Percentiles rank a stretch among this genome's conserved stretches.
Conservation (phyloP, 2,329 filamentous ascomycete species). For the Penicillium sp. region DNA sequence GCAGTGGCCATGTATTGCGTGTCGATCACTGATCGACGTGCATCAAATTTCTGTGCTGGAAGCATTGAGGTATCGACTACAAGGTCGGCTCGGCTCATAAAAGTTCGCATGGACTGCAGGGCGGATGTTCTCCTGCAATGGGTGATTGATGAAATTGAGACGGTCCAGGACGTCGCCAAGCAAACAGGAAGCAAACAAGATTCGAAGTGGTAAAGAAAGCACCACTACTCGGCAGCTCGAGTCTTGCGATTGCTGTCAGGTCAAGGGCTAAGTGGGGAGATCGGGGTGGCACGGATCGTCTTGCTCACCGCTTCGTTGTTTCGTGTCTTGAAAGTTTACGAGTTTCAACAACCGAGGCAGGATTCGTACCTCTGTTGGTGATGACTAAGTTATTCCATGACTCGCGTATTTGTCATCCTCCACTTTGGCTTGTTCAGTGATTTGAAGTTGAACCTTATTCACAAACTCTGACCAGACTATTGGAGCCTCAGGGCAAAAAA, state of each 20-base stretch:
- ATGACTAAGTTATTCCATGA: not conserved
- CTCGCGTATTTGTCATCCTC: slow-evolving; percentile 15
- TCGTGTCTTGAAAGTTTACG: not conserved
- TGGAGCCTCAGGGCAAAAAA: slow-evolving; percentile 8
- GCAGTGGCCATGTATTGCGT: not conserved
- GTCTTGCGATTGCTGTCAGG: not conserved
- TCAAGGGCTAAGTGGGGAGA: not conserved
- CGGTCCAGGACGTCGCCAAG: not conserved
- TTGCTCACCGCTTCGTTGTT: slow-evolving; percentile 11
- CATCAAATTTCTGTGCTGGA: slow-evolving; percentile 3
- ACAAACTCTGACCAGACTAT: slow-evolving; percentile 2
- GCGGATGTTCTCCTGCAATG: not conserved
- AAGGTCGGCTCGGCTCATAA: not conserved
- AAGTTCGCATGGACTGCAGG: not conserved
- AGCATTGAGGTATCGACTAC: not conserved
- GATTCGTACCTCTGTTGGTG: not conserved
- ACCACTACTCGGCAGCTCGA: not conserved
- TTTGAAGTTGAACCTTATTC: slow-evolving; percentile 4
- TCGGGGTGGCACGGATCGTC: not conserved
- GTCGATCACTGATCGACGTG: slow-evolving; percentile 17
- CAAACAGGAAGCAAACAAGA: slow-evolving; percentile 2
- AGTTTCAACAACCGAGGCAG: not conserved
- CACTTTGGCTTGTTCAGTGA: slow-evolving; percentile 2
- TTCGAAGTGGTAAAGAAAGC: not conserved
- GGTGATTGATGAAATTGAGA: not conserved